Base-by-base conservation (phyloP, 352 stramenopile genomes). In the Globisporangium lucens region DNA sequence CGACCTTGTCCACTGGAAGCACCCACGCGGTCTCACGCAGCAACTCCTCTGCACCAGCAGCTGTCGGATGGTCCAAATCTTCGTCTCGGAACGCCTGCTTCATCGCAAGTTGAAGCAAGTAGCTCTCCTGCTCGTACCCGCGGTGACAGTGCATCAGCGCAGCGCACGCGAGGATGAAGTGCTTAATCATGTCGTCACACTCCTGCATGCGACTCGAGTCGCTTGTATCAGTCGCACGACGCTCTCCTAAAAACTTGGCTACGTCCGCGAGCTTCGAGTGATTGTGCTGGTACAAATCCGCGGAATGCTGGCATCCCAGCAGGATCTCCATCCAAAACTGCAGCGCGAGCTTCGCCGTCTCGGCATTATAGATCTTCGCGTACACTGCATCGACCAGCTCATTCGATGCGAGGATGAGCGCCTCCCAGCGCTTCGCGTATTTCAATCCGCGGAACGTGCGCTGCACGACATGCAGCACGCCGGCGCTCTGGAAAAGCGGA, bases 271-370 rank as follows among this genome's bases (percentile, higher is more conserved):
- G 56, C 68, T 89, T 70, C 3, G 65, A 49, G 35, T 80, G 72
- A 60, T 77, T 81, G 55, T 66, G 71, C 60, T 75, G 61, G 60
- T 86, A 89, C 20, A 95, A 58, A 41, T 84, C 75, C 5, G 81
- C 80, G 12, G 80, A 81, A 71, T 95, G 89, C 75, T 96, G 89
- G 65, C 80, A 94, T 0, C 89, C 87, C 15, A 90, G 74, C 35
- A 96, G 56, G 17, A 94, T 74, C 71, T 89, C 73, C 53, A 71
- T 63, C 65, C 83, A 95, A n/a, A 93, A 78, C 10, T 62, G 41
- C 61, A 91, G 61, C 24, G 76, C 72, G 61, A 41, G 56, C n/a
- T 71, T 30, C 52, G 61, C 53, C 8, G 74, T 77, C 38, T 71
- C 60, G n/a, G 33, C 30, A 0, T 33, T 61, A 53, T 58, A 46